Percentiles rank a stretch among this genome's conserved stretches.
phyloP scores from a whole-genome alignment of 495 filamentous ascomycete species.

The Hyaloscypha finlandica region DNA sequence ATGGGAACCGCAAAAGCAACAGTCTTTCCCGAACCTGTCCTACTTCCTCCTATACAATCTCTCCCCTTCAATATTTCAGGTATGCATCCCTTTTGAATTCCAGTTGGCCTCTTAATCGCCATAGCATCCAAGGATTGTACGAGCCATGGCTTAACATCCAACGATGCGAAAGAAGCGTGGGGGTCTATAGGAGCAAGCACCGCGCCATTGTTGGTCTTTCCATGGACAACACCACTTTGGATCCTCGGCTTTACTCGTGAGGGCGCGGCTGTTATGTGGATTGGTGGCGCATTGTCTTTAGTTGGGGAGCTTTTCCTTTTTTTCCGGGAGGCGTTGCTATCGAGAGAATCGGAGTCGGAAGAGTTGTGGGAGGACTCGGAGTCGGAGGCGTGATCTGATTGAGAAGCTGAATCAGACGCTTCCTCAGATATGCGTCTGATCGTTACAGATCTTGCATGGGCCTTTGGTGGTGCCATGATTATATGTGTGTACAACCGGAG shows the following conservation, averaged over 20 bases:
- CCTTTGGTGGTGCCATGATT: slow-evolving; percentile 20
- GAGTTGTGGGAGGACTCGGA: slow-evolving; percentile 30
- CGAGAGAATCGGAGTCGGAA: slow-evolving; percentile 47
- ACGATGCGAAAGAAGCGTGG: slow-evolving; percentile 68
- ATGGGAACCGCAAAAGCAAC: slow-evolving; percentile 94
- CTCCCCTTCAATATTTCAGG: slow-evolving; percentile 85
- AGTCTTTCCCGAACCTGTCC: slow-evolving; percentile 99
- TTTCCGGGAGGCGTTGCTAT: slow-evolving; percentile 48
- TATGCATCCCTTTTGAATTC: slow-evolving; percentile 90
- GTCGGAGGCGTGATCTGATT: slow-evolving; percentile 26
- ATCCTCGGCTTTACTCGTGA: slow-evolving; percentile 48
- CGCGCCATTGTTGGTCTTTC: slow-evolving; percentile 19
- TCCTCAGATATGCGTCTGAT: slow-evolving; percentile 1
- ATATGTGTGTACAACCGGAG: neutral
- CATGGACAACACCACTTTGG: slow-evolving; percentile 11
- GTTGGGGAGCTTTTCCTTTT: slow-evolving; percentile 44
- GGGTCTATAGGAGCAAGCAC: slow-evolving; percentile 45
- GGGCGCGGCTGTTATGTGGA: slow-evolving; percentile 36
- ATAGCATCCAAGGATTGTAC: slow-evolving; percentile 80
- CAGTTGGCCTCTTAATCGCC: slow-evolving; percentile 86
- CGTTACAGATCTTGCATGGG: slow-evolving; percentile 18
- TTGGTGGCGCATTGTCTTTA: slow-evolving; percentile 25
- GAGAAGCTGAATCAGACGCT: neutral
- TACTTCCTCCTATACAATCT: slow-evolving; percentile 91
- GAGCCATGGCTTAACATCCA: slow-evolving; percentile 85